These are phyloP conservation scores for Fusarium sublunatum DNA, from an alignment of 2,329 filamentous ascomycete species.

Conservation along the genomic window DNA sequence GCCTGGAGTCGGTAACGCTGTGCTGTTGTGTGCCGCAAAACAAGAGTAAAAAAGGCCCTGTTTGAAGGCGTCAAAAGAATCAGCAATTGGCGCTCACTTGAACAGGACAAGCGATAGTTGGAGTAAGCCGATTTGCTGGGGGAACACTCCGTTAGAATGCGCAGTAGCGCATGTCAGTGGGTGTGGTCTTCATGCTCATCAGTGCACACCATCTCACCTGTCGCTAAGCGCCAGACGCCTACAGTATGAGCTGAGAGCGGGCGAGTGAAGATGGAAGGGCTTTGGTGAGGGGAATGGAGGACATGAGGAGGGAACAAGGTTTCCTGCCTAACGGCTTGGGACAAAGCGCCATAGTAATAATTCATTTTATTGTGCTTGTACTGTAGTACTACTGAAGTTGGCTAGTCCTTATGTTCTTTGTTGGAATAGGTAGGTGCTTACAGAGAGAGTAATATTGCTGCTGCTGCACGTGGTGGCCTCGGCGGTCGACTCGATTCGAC, in stretches of 20 bases:
- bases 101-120: too few species aligned
- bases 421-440: too few species aligned
- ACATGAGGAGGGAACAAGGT: too few species aligned
- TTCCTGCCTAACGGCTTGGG: conserved; percentile 7
- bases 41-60: not conserved
- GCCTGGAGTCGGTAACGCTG: not conserved
- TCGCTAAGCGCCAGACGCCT: conserved; percentile 40
- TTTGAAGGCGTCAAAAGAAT: not conserved
- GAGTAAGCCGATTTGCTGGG: conserved; percentile 28
- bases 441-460: too few species aligned
- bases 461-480: conserved; percentile 20
- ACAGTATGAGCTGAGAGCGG: conserved; percentile 15
- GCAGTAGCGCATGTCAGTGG: conserved; percentile 22
- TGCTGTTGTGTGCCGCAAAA: not conserved
- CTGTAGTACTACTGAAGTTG: not conserved
- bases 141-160: conserved; percentile 19
- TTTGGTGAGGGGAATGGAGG: conserved; percentile 22
- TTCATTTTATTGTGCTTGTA: conserved; percentile 1
- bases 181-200: conserved; percentile 22
- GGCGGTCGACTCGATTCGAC: not conserved
- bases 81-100: conserved; percentile 5
- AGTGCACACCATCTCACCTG: conserved; percentile 36
- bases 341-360: conserved; percentile 1
- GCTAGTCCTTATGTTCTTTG: too few species aligned
- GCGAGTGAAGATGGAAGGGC: not conserved